Evolutionary conservation across 257 asterid species (phyloP).

Genomic region (Solanum acaule): DNA sequence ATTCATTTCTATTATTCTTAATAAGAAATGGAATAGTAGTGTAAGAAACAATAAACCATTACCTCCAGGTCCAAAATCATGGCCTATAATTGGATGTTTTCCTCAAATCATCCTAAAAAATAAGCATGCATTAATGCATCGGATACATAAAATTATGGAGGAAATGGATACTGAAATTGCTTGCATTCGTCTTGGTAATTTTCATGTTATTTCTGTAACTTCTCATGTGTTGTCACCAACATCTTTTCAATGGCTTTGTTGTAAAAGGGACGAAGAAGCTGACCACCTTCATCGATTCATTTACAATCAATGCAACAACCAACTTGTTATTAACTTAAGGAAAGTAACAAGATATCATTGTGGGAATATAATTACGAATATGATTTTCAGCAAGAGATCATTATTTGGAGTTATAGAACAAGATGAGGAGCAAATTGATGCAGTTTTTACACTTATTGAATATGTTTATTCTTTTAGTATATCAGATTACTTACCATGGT

Average conservation of each 20-base stretch:
- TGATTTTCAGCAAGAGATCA: no score
- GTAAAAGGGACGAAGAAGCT: slow-evolving; percentile 1
- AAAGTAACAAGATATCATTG: background rate
- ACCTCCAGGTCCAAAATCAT: background rate
- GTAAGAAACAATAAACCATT: no score
- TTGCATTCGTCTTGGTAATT: background rate
- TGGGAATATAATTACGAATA: background rate
- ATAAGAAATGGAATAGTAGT: no score
- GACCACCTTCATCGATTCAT: background rate
- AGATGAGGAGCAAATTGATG: no score
- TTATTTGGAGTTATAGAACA: no score
- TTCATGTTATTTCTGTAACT: background rate
- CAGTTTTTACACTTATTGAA: no score
- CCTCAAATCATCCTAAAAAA: background rate
- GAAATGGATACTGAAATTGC: slow-evolving; percentile 8
- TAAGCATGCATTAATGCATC: background rate
- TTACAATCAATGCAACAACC: background rate
- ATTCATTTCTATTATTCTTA: no score
- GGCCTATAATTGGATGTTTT: slow-evolving; percentile 2
- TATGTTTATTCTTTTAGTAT: no score
- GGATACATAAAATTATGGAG: slow-evolving; percentile 6
- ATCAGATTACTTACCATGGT: no score
- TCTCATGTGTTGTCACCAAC: background rate
- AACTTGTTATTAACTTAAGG: background rate
- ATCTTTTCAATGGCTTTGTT: background rate